These are phyloP conservation scores for Moesziomyces sp. DNA, from an alignment of 1,284 basidiomycete genomes.

Conservation along the genomic window DNA sequence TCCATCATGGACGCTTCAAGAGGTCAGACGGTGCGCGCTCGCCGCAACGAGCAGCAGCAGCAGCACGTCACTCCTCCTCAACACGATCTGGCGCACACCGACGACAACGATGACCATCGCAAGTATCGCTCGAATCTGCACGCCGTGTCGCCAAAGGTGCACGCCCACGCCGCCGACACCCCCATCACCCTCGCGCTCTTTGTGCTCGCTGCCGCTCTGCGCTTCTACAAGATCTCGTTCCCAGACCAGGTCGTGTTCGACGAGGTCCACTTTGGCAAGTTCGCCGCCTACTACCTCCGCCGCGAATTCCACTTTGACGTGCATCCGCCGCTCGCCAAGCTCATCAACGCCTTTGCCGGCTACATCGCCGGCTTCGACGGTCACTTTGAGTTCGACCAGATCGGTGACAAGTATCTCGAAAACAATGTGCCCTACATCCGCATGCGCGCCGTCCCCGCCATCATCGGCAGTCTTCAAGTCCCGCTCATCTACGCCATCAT, in stretches of 20 bases:
- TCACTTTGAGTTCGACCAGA: conserved; percentile 90
- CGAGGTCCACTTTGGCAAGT: conserved; percentile 68
- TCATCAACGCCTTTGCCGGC: conserved; percentile 79
- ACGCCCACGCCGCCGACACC: conserved; percentile 26
- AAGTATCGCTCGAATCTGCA: conserved; percentile 12
- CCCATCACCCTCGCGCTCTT: conserved; percentile 41
- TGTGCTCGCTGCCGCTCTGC: conserved; percentile 43
- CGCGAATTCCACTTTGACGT: conserved; percentile 95
- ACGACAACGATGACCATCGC: conserved; percentile 7
- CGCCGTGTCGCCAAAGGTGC: conserved; percentile 17
- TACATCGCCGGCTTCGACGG: conserved; percentile 98
- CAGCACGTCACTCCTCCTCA: neutral
- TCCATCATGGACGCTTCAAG: conserved; percentile 19
- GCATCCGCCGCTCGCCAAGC: conserved; percentile 79
- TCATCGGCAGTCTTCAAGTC: conserved; percentile 87
- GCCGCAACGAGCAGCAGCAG: conserved; percentile 15
- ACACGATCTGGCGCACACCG: neutral
- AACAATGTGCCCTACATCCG: conserved; percentile 92
- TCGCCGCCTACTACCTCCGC: conserved; percentile 65
- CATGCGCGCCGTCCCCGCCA: conserved; percentile 88
- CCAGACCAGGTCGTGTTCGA: conserved; percentile 66
- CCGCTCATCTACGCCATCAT: conserved; percentile 94
- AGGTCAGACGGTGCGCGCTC: conserved; percentile 32
- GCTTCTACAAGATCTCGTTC: conserved; percentile 53
- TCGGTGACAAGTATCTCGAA: conserved; percentile 89